phyloP scores from a whole-genome alignment of 306 rosid species.

The Vigna trinervia region DNA sequence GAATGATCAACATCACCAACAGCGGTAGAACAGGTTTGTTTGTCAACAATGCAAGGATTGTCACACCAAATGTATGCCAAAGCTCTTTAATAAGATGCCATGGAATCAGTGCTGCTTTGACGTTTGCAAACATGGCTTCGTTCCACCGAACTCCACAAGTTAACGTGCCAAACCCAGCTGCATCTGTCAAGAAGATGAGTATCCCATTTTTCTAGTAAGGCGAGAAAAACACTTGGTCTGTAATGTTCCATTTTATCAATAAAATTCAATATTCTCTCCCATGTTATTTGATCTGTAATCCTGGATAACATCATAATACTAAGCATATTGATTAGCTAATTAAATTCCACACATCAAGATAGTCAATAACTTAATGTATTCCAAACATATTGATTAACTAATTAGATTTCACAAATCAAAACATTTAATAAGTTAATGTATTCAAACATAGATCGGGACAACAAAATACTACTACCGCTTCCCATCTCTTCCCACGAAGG shows the following conservation, averaged over 20 bases:
- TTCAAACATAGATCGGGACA: constrained; percentile 32
- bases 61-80: constrained; percentile 57
- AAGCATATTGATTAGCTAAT: neutral
- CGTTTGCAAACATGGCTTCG: constrained; percentile 36
- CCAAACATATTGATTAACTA: neutral
- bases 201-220: constrained; percentile 31
- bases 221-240: neutral
- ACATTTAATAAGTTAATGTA: constrained; percentile 13
- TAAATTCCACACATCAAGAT: constrained; percentile 35
- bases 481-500: constrained; percentile 29
- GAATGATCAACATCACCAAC: constrained; percentile 58
- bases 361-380: constrained; percentile 19
- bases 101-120: constrained; percentile 57
- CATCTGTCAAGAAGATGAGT: constrained; percentile 30
- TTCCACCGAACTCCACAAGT: constrained; percentile 20
- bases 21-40: constrained; percentile 49
- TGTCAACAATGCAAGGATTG: constrained; percentile 62
- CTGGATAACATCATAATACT: too few relatives aligned
- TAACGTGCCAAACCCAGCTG: constrained; percentile 36
- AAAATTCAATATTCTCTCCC: constrained; percentile 35
- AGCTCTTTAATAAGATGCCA: constrained; percentile 60
- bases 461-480: constrained; percentile 37
- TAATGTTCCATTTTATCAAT: constrained; percentile 29
- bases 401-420: constrained; percentile 36
- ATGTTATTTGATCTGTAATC: neutral